Evolutionary conservation across 768 basidiomycete species (phyloP).

Genomic region (Calocybe cyanea): DNA sequence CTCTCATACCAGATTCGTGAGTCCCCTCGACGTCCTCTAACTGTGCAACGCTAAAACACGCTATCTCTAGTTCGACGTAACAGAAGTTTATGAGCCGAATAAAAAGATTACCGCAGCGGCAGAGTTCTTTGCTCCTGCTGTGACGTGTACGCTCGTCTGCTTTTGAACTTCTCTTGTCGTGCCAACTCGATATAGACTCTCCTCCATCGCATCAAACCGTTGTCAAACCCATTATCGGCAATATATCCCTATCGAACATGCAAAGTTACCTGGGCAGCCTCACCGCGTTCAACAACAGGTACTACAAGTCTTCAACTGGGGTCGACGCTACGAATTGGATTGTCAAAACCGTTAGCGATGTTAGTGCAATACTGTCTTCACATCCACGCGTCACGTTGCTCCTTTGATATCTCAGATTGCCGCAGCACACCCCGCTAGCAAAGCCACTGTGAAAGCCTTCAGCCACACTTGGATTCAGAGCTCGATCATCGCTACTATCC

Average conservation of each 20-base stretch:
- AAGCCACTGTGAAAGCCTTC: constrained; percentile 2
- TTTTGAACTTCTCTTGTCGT: too few relatives aligned
- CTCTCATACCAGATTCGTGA: constrained; percentile 21
- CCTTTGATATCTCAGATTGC: not conserved
- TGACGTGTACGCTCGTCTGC: constrained; percentile 4
- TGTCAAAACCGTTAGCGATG: constrained; percentile 24
- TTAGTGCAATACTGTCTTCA: constrained; percentile 14
- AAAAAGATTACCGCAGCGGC: constrained; percentile 6
- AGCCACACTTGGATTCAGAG: constrained; percentile 3
- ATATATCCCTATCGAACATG: constrained; percentile 29
- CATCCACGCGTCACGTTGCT: not conserved
- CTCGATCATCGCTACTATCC: constrained; percentile 16
- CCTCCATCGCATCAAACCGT: constrained; percentile 14
- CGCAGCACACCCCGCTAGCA: not conserved
- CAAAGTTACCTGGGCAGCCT: constrained; percentile 29
- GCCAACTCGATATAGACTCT: constrained; percentile 3
- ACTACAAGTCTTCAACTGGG: constrained; percentile 35
- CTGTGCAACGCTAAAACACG: not conserved
- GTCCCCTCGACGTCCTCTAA: constrained; percentile 4
- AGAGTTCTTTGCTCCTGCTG: constrained; percentile 6
- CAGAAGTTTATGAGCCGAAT: constrained; percentile 25
- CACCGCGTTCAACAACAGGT: constrained; percentile 38
- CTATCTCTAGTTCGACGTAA: constrained; percentile 27
- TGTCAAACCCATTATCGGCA: constrained; percentile 23
- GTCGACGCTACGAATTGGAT: constrained; percentile 36